Base-by-base conservation (phyloP, 371 early-diverging fungal species). In the Mucor irregularis region DNA sequence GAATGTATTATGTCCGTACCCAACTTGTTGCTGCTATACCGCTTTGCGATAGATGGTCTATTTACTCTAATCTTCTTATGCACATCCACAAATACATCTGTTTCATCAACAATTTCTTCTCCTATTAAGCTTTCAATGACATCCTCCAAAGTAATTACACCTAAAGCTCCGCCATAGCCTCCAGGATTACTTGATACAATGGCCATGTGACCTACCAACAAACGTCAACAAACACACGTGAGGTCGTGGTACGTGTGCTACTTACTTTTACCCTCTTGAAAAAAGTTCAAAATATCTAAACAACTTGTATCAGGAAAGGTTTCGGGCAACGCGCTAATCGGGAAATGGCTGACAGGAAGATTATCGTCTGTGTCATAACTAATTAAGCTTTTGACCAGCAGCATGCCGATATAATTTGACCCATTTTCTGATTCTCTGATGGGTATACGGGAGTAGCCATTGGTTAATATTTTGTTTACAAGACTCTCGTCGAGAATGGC, bases 101-200 rank as follows among this genome's bases (percentile, higher is more conserved):
- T 95, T 64, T 93, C 97, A 68, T 96, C 96, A 26, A 95, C 83
- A 69, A 95, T 95, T 69, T 96, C 93, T 33, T 89, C 88, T 17
- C 91, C 91, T 69, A 98, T 89, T 40, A 97, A 73, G 71, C 95
- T 95, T 73, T 98, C 97, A 58, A 98, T 92, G 7, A 98, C 94
- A 69, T 98, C 98, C 62, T 98, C 98, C 30, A 97, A 76, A 0
- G 98, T 97, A 30, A 98, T 89, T 8, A 97, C 91, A 11, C 98
- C 98, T 9, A 97, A 68, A 2, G 85, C 71, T 6, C 62, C 71
- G 8, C 68, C 65, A 49, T 68, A 54, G 53, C 68, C 62, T 7
- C 70, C 71, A 30, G 79, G 72, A 47, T 81, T 72, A 10, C 80
- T 79, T 0, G 87, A 82, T 9, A 91, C 88, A 16, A 89, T 69